These are phyloP conservation scores for Zygosaccharomyces rouxii DNA, from an alignment of 805 yeast genomes.

Conservation along the genomic window DNA sequence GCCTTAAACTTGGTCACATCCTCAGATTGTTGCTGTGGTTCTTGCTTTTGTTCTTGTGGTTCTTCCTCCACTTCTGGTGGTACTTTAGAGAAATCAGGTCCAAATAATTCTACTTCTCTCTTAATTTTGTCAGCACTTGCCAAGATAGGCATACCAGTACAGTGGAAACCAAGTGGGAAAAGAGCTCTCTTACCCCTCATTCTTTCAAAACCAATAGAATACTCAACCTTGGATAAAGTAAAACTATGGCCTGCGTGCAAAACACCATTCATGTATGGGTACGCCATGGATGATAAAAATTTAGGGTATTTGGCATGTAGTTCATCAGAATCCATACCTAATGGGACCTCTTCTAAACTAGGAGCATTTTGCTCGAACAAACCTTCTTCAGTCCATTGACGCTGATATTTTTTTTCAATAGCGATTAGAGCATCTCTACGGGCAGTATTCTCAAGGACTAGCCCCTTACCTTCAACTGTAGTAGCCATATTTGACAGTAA, in stretches of 20 bases:
- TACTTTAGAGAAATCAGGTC: conserved; percentile 66
- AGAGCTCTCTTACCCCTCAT: conserved; percentile 89
- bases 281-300: conserved; percentile 90
- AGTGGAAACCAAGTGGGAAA: conserved; percentile 96
- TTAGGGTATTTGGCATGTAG: conserved; percentile 79
- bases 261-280: conserved; percentile 98
- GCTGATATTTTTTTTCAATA: conserved; percentile 84
- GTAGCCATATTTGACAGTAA: conserved; percentile 20
- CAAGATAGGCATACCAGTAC: conserved; percentile 98
- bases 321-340: conserved; percentile 56
- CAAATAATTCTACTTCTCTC: conserved; percentile 90
- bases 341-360: conserved; percentile 56
- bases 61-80: conserved; percentile 60
- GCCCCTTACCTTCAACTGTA: conserved; percentile 30
- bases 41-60: conserved; percentile 33
- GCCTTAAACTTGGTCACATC: conserved; percentile 91
- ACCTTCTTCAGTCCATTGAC: conserved; percentile 81
- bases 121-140: conserved; percentile 93
- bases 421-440: conserved; percentile 92
- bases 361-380: conserved; percentile 89
- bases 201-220: conserved; percentile 88
- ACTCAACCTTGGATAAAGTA: conserved; percentile 91
- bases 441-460: conserved; percentile 58
- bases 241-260: conserved; percentile 97
- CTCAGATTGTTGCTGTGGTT: conserved; percentile 45